Percentiles rank a stretch among this genome's conserved stretches.
These are phyloP conservation scores for Hypoxylon lienhwacheense DNA, from an alignment of 495 filamentous ascomycete genomes.

Conservation along the genomic window DNA sequence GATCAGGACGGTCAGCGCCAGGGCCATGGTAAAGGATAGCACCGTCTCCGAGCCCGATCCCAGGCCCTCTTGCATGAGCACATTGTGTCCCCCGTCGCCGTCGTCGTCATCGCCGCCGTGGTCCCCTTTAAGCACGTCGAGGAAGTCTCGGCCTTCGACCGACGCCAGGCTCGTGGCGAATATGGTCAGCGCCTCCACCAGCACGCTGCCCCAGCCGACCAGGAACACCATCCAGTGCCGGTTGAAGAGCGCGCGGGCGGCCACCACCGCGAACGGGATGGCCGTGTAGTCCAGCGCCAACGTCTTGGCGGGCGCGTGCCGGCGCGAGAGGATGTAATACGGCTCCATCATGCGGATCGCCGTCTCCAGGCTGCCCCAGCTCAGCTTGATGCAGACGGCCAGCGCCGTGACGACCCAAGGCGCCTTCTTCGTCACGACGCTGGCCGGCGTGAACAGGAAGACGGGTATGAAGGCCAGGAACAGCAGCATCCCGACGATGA, in stretches of 20 bases:
- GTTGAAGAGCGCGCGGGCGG: conserved; percentile 61
- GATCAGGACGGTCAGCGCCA: conserved; percentile 59
- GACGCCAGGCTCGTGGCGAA: conserved; percentile 63
- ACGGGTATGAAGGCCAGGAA: conserved; percentile 58
- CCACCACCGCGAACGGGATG: conserved; percentile 66
- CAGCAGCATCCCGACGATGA: conserved; percentile 53
- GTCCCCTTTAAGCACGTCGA: conserved; percentile 32
- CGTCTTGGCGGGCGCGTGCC: conserved; percentile 63
- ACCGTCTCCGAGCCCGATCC: conserved; percentile 63
- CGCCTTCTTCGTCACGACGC: conserved; percentile 57
- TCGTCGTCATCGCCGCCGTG: background rate
- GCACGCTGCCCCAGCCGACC: conserved; percentile 62
- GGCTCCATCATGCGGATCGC: conserved; percentile 74
- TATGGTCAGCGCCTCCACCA: conserved; percentile 69
- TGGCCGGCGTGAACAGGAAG: conserved; percentile 58
- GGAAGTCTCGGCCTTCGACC: conserved; percentile 59
- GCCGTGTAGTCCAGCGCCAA: conserved; percentile 73
- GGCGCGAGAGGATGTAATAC: conserved; percentile 66
- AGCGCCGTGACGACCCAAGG: conserved; percentile 66
- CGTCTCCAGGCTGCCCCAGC: conserved; percentile 70
- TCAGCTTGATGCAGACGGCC: conserved; percentile 65
- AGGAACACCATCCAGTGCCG: conserved; percentile 63
- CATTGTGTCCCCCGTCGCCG: conserved; percentile 6
- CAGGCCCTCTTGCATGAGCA: conserved; percentile 36
- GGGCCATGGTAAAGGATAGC: conserved; percentile 59